Conservation (phyloP, 768 basidiomycete species). For the Podaxis sp. region DNA sequence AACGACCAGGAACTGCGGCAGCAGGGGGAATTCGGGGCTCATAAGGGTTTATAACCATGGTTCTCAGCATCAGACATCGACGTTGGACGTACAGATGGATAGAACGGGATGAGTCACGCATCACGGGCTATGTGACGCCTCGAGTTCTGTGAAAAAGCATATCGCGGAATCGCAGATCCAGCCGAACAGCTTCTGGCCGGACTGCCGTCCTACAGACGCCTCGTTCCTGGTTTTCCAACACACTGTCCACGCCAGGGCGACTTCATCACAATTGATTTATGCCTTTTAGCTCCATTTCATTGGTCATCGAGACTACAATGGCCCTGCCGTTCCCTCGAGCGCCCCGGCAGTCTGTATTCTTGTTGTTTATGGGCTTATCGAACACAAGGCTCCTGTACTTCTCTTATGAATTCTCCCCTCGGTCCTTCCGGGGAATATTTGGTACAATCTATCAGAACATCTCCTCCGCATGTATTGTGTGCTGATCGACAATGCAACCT, state of each 20-base stretch:
- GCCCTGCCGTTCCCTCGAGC: background rate
- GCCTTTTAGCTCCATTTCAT: background rate
- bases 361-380: background rate
- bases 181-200: constrained; percentile 1
- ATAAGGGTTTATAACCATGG: constrained; percentile 9
- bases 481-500: constrained; percentile 15
- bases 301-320: background rate
- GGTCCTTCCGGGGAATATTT: background rate
- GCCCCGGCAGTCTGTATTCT: background rate
- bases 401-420: background rate
- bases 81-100: constrained; percentile 4
- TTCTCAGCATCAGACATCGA: constrained; percentile 13
- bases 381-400: background rate
- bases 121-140: background rate
- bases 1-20: background rate
- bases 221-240: constrained; percentile 12
- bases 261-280: background rate
- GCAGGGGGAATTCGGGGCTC: background rate
- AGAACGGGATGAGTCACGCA: constrained; percentile 2
- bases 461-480: background rate
- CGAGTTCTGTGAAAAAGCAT: background rate
- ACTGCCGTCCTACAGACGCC: constrained; percentile 7
- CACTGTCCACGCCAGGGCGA: constrained; percentile 8
- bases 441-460: background rate
- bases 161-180: constrained; percentile 2